Percentiles rank a stretch among this genome's conserved stretches.
phyloP scores from a whole-genome alignment of 805 yeast genomes.

The Wickerhamiella alocasiicola region DNA sequence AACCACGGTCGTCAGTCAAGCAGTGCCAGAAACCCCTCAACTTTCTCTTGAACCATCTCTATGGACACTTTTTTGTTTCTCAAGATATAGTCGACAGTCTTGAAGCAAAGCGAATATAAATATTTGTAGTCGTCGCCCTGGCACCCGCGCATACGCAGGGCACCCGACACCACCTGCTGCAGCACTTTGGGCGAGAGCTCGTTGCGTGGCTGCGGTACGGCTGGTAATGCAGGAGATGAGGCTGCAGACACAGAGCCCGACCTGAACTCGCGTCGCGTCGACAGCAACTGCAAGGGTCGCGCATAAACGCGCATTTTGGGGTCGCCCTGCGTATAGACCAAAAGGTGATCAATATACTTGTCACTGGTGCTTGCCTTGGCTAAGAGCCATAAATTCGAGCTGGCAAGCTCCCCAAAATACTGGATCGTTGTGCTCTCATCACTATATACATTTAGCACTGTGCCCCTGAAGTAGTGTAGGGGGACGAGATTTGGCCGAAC shows the following conservation, averaged over 20 bases:
- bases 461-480: constrained; percentile 16
- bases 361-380: constrained; percentile 5
- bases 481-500: constrained; percentile 13
- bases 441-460: constrained; percentile 17
- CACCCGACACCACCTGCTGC: constrained; percentile 26
- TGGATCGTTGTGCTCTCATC: constrained; percentile 5
- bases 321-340: constrained; percentile 13
- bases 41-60: constrained; percentile 1
- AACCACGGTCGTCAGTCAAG: background rate
- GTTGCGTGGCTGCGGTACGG: background rate
- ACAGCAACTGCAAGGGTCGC: constrained; percentile 11
- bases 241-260: background rate
- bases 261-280: background rate
- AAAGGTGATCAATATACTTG: constrained; percentile 13
- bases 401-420: constrained; percentile 18
- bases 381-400: constrained; percentile 5
- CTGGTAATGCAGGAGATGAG: background rate
- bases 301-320: constrained; percentile 11
- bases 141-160: constrained; percentile 28
- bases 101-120: constrained; percentile 23
- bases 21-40: constrained; percentile 1
- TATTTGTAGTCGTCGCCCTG: constrained; percentile 21
- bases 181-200: constrained; percentile 10
- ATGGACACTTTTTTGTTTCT: background rate
- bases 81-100: constrained; percentile 23